Evolutionary conservation across 352 stramenopile genomes (phyloP), one percentile per base, ranked within the genome.

Genomic region (Phytophthora aleatoria): DNA sequence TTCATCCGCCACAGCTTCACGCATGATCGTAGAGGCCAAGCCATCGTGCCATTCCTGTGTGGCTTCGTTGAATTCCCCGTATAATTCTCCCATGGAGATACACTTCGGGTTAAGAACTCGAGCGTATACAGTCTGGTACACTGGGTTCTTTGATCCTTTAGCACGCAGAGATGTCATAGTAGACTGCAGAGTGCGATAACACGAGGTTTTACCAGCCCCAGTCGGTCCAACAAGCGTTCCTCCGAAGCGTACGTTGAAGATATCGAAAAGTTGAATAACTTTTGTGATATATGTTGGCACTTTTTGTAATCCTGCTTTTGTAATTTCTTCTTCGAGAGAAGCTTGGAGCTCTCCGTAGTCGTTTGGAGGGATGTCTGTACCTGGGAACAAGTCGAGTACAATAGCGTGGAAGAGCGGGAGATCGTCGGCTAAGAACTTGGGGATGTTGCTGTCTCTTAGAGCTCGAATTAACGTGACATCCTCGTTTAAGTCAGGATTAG

Each of bases 211-310:
- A 1, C 83, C 82, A 3, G 85, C 86, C 0, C 90, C 83, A 0
- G 91, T 95, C 3, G 91, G 90, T 0, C 92, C 92, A 0, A 98
- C 92, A 2, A 98, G 72, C 2, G 89, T 96, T 16, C 86, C 92
- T 2, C 93, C 93, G 63, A 98, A 97, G 16, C 93, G 90, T 10
- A 98, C 94, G 57, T 98, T 97, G 67, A 98, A 97, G 26, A 95
- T 97, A 52, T 98, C 93, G 56, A 97, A 97, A 41, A 98, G 81
- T 72, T 98, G 93, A 51, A 98, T 97, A 10, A 98, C 88, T 66
- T 98, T 98, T 8, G 83, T 92, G 55, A 96, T 91, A 50, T 97
- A 98, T 5, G 83, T 91, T 0, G 81, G 80, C 12, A 89, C 72
- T 30, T 71, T 82, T 26, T 93, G 84, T 7, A 93, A 59, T 20